Evolutionary conservation across 2,329 filamentous ascomycete species (phyloP).

Genomic region (Phialocephala subalpina): DNA sequence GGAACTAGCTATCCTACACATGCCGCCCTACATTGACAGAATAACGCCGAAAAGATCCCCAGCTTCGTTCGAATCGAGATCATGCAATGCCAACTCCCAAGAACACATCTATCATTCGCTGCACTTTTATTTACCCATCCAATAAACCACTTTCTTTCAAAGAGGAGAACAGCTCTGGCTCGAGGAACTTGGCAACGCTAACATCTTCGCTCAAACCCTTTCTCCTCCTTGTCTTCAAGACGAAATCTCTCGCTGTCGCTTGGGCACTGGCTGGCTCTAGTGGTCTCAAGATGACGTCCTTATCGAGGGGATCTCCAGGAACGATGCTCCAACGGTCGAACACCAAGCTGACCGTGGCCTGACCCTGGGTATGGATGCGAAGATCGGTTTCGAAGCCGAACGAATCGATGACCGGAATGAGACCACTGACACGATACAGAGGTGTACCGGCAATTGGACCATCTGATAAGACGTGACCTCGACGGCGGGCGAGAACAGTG

Average conservation of each 20-base stretch:
- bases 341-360: slow-evolving; percentile 87
- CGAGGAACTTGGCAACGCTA: slow-evolving; percentile 93
- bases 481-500: slow-evolving; percentile 85
- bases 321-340: slow-evolving; percentile 98
- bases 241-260: slow-evolving; percentile 93
- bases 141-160: slow-evolving; percentile 89
- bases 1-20: not conserved
- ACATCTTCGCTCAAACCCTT: slow-evolving; percentile 97
- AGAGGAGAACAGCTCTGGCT: slow-evolving; percentile 90
- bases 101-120: slow-evolving; percentile 24
- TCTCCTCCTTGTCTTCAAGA: slow-evolving; percentile 90
- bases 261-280: slow-evolving; percentile 89
- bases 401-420: slow-evolving; percentile 95
- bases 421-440: slow-evolving; percentile 87
- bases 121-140: slow-evolving; percentile 56
- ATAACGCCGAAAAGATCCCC: slow-evolving; percentile 28
- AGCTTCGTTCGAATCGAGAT: slow-evolving; percentile 24
- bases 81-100: slow-evolving; percentile 32
- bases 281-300: slow-evolving; percentile 80
- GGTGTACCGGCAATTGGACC: slow-evolving; percentile 94
- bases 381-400: slow-evolving; percentile 99
- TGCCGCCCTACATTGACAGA: slow-evolving; percentile 9
- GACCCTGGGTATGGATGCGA: slow-evolving; percentile 93
- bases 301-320: slow-evolving; percentile 92
- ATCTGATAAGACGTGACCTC: slow-evolving; percentile 94